Evolutionary conservation across 2,329 filamentous ascomycete species (phyloP).

Genomic region (Exophiala bonariae): DNA sequence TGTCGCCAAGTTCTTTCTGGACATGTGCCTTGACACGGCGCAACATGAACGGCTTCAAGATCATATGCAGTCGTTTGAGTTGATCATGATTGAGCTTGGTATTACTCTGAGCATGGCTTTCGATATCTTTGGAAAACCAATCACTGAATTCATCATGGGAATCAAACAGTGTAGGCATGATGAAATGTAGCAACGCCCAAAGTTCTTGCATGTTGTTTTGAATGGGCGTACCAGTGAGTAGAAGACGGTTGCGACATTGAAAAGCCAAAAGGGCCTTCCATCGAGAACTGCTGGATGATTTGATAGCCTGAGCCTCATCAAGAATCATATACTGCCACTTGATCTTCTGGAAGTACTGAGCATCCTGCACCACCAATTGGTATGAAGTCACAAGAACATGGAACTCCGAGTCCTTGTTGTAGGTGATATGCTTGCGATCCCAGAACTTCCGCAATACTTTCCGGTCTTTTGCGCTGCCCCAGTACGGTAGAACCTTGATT

Average conservation of each 20-base stretch:
- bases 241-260: conserved; percentile 88
- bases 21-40: conserved; percentile 99
- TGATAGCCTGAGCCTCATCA: conserved; percentile 98
- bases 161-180: conserved; percentile 97
- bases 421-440: conserved; percentile 96
- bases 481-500: conserved; percentile 95
- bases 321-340: conserved; percentile 99
- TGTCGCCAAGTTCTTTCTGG: conserved; percentile 97
- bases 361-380: conserved; percentile 92
- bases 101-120: conserved; percentile 97
- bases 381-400: conserved; percentile 97
- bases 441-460: conserved; percentile 98
- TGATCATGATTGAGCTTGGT: conserved; percentile 99
- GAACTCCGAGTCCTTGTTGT: conserved; percentile 89
- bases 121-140: conserved; percentile 66
- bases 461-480: conserved; percentile 90
- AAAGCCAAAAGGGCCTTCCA: conserved; percentile 96
- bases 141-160: conserved; percentile 55
- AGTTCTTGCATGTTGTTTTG: conserved; percentile 99
- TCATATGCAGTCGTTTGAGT: conserved; percentile 95
- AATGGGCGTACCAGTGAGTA: conserved; percentile 94
- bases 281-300: conserved; percentile 91
- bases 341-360: conserved; percentile 98
- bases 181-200: conserved; percentile 97
- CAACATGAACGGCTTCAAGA: conserved; percentile 98